Evolutionary conservation across 2,329 filamentous ascomycete genomes (phyloP).

Genomic region (Xenosphaeropsis pyriputrescens): DNA sequence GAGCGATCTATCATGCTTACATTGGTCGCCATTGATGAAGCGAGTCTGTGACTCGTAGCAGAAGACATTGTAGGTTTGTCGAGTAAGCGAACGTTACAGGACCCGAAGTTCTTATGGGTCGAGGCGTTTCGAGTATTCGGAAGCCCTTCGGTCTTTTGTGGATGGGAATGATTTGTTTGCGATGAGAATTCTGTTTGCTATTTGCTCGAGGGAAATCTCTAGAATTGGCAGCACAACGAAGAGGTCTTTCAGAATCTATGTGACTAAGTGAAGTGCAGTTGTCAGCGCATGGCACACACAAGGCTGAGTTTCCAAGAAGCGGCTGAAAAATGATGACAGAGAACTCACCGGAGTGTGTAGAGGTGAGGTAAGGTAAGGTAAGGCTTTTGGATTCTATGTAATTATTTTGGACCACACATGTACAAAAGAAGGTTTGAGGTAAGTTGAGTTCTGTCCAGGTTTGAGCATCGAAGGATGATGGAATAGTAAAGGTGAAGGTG

Average conservation of each 20-base stretch:
- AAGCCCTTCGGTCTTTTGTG: background rate
- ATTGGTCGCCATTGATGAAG: conserved; percentile 20
- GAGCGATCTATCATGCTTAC: conserved; percentile 23
- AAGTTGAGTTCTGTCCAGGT: conserved; percentile 10
- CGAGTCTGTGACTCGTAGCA: conserved; percentile 17
- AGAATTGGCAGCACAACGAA: conserved; percentile 1
- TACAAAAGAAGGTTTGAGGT: conserved; percentile 15
- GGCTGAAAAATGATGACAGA: conserved; percentile 10
- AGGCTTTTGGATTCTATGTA: too few relatives aligned
- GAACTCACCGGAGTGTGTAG: conserved; percentile 15
- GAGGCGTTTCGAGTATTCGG: conserved; percentile 2
- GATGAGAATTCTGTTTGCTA: background rate
- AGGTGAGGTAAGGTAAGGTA: conserved; percentile 15
- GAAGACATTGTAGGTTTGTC: conserved; percentile 14
- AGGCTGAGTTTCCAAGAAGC: conserved; percentile 2
- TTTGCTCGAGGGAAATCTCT: too few relatives aligned
- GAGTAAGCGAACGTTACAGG: background rate
- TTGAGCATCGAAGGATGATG: conserved; percentile 16
- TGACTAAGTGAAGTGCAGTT: conserved; percentile 12
- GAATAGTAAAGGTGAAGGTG: conserved; percentile 11
- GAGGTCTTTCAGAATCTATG: conserved; percentile 13
- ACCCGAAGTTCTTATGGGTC: conserved; percentile 18
- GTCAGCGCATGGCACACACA: too few relatives aligned
- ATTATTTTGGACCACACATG: conserved; percentile 17
- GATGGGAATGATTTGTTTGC: background rate